Conservation (phyloP, 768 basidiomycete genomes). For the Thelephora aurantiotincta region DNA sequence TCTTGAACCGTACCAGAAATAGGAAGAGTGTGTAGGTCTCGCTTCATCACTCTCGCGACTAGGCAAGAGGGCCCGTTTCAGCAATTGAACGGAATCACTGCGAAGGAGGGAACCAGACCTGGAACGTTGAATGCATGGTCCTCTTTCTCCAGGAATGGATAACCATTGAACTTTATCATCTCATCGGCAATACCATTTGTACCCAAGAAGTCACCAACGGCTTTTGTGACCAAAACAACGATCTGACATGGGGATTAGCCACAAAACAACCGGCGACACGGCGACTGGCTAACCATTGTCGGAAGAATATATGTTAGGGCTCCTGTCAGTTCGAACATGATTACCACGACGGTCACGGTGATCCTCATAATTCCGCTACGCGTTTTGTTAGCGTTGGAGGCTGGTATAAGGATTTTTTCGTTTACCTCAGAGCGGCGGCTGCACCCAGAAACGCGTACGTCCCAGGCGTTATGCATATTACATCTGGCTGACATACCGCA, state of each 20-base stretch:
- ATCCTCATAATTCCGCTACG: conserved; percentile 22
- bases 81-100: neutral
- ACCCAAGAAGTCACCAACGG: conserved; percentile 89
- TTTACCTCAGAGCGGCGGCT: conserved; percentile 88
- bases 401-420: conserved; percentile 48
- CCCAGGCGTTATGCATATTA: conserved; percentile 76
- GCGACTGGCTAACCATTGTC: conserved; percentile 39
- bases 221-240: conserved; percentile 90
- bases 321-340: conserved; percentile 90
- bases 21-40: conserved; percentile 57
- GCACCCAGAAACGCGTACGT: conserved; percentile 95
- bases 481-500: conserved; percentile 43
- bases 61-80: conserved; percentile 1
- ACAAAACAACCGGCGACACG: conserved; percentile 1
- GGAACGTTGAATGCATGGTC: conserved; percentile 86
- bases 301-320: conserved; percentile 87
- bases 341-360: conserved; percentile 89
- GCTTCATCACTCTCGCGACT: conserved; percentile 89
- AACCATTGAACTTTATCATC: conserved; percentile 94
- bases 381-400: conserved; percentile 4
- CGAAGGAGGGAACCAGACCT: conserved; percentile 34
- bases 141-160: conserved; percentile 92
- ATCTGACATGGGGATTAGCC: conserved; percentile 41
- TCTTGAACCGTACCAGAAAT: conserved; percentile 62
- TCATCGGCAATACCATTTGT: conserved; percentile 93